phyloP scores from a whole-genome alignment of 495 filamentous ascomycete species.

The Halenospora varia region DNA sequence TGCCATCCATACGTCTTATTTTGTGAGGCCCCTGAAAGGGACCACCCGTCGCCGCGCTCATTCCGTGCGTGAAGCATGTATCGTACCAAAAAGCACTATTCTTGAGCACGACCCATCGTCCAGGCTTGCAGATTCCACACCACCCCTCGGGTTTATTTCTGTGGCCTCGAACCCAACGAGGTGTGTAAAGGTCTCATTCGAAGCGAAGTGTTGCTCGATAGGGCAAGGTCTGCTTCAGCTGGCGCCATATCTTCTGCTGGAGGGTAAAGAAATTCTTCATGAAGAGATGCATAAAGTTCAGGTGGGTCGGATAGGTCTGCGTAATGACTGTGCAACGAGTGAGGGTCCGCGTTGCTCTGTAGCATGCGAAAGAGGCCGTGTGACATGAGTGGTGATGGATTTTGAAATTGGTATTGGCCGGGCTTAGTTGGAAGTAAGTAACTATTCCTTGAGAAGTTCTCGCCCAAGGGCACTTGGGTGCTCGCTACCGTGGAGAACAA shows the following conservation, averaged over 20 bases:
- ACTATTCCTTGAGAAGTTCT: conserved; percentile 39
- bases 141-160: conserved; percentile 81
- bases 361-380: conserved; percentile 65
- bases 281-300: conserved; percentile 66
- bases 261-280: conserved; percentile 62
- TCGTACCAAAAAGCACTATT: conserved; percentile 87
- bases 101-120: conserved; percentile 76
- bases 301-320: conserved; percentile 64
- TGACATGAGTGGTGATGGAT: conserved; percentile 50
- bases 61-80: conserved; percentile 77
- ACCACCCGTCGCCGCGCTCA: conserved; percentile 70
- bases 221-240: conserved; percentile 60
- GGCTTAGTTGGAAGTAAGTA: conserved; percentile 27
- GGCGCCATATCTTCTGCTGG: conserved; percentile 74
- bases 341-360: conserved; percentile 62
- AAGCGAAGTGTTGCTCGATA: conserved; percentile 73
- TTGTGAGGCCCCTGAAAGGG: conserved; percentile 69
- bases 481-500: conserved; percentile 54
- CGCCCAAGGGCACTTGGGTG: conserved; percentile 47
- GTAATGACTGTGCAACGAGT: conserved; percentile 56
- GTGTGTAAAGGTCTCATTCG: conserved; percentile 73
- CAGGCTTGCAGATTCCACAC: conserved; percentile 81
- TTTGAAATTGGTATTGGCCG: conserved; percentile 39
- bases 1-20: conserved; percentile 70
- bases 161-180: conserved; percentile 71